phyloP scores from a whole-genome alignment of 2,329 filamentous ascomycete genomes.

The Purpureocillium takamizusanense region DNA sequence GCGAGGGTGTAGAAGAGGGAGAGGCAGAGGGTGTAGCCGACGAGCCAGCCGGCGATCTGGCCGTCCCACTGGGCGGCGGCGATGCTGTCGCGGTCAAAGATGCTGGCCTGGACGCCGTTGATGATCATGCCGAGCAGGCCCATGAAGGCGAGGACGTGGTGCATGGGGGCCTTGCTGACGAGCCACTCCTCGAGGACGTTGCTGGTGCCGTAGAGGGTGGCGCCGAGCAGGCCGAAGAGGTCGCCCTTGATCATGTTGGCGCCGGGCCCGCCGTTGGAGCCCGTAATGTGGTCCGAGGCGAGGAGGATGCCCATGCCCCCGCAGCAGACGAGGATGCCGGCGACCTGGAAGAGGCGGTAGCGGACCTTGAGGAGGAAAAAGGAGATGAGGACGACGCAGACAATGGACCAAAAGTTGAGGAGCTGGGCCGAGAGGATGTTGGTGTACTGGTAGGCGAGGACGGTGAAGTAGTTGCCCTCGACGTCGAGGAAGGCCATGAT shows the following conservation, averaged over 20 bases:
- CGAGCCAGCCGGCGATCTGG: slow-evolving; percentile 65
- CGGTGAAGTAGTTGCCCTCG: slow-evolving; percentile 95
- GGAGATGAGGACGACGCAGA: slow-evolving; percentile 79
- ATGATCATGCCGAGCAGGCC: slow-evolving; percentile 83
- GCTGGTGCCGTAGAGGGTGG: slow-evolving; percentile 81
- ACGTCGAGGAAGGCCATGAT: slow-evolving; percentile 91
- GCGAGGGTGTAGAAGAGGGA: slow-evolving; percentile 80
- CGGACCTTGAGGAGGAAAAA: slow-evolving; percentile 77
- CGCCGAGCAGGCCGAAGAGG: slow-evolving; percentile 80
- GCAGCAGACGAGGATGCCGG: slow-evolving; percentile 82
- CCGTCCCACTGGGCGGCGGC: slow-evolving; percentile 8
- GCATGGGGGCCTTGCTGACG: slow-evolving; percentile 75
- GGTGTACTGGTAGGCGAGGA: slow-evolving; percentile 86
- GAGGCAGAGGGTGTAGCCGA: slow-evolving; percentile 82
- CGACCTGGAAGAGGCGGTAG: slow-evolving; percentile 78
- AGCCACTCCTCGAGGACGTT: slow-evolving; percentile 95
- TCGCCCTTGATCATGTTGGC: slow-evolving; percentile 81
- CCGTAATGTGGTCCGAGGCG: slow-evolving; percentile 77
- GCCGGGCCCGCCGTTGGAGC: slow-evolving; percentile 58
- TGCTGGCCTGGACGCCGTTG: slow-evolving; percentile 82
- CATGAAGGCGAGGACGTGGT: slow-evolving; percentile 88
- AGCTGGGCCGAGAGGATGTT: slow-evolving; percentile 89
- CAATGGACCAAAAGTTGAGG: slow-evolving; percentile 98
- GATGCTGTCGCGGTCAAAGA: slow-evolving; percentile 64
- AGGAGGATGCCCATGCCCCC: slow-evolving; percentile 84